Evolutionary conservation across 1,139 yeast species (phyloP).

Genomic region (Debaryomycetaceae sp.): DNA sequence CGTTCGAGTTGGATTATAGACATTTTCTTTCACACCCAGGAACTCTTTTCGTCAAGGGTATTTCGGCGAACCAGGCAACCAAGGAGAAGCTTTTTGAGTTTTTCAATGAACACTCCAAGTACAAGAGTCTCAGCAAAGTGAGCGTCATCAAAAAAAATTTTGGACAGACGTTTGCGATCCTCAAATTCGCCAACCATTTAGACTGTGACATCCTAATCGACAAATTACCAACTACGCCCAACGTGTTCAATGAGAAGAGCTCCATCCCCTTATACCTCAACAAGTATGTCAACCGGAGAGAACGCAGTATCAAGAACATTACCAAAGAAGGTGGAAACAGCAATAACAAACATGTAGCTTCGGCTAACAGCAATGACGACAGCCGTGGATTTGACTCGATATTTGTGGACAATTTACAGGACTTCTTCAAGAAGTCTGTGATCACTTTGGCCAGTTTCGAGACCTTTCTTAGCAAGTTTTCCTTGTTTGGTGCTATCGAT

Average conservation of each 20-base stretch:
- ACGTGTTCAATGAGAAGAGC: slow-evolving; percentile 31
- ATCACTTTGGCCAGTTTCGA: slow-evolving; percentile 16
- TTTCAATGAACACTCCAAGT: slow-evolving; percentile 23
- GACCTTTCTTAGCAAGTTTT: slow-evolving; percentile 29
- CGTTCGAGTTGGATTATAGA: slow-evolving; percentile 23
- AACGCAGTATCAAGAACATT: slow-evolving; percentile 16
- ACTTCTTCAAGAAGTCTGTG: slow-evolving; percentile 21
- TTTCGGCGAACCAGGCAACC: slow-evolving; percentile 17
- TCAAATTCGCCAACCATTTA: slow-evolving; percentile 33
- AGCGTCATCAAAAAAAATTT: slow-evolving; percentile 23
- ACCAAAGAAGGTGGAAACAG: slow-evolving; percentile 1
- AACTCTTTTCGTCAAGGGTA: slow-evolving; percentile 55
- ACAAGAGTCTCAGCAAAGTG: slow-evolving; percentile 25
- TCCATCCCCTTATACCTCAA: slow-evolving; percentile 24
- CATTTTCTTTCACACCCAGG: slow-evolving; percentile 64
- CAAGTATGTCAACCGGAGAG: slow-evolving; percentile 26
- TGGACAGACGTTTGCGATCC: slow-evolving; percentile 30
- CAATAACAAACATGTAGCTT: too few relatives aligned
- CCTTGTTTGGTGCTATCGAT: slow-evolving; percentile 39
- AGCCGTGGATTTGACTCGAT: slow-evolving; percentile 34
- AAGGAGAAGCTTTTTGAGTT: slow-evolving; percentile 20
- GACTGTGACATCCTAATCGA: slow-evolving; percentile 33
- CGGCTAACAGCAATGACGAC: slow-evolving; percentile 8
- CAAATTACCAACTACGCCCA: slow-evolving; percentile 17
- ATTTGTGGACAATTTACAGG: slow-evolving; percentile 42